Base-by-base conservation (phyloP, 495 filamentous ascomycete genomes). In the Hypoxylon cercidicola region DNA sequence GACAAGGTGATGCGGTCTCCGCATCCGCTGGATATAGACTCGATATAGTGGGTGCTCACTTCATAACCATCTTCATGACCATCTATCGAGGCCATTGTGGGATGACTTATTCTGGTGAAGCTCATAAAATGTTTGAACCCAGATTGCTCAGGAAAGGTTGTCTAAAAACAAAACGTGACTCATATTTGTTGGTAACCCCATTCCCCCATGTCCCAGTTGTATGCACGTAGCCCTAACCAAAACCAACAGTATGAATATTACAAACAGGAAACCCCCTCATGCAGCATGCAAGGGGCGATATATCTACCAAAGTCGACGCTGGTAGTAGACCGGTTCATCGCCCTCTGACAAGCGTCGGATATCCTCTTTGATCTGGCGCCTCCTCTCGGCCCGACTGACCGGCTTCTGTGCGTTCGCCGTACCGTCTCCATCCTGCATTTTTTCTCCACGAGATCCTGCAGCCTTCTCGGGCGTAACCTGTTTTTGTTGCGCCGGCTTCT, bases 301-400 rank as follows among this genome's bases (percentile, higher is more conserved):
- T 15, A 4, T 41, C 34, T 55, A 85, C 74, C 75, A 82, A 63
- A 81, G 63, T 34, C 81, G 63, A 48, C 81, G 74, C 51, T 79
- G 79, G 56, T 82, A 82, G 37, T 80, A 79, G 9, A 78, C 77
- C 19, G 68, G 74, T 37, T 75, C 58, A 15, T 73, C 69, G 9
- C 75, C 76, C 54, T 78, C 72, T 9, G 80, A 72, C 35, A 78
- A 67, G 52, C 70, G 74, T 59, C 76, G 64, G 11, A 85, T 80
- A 60, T 85, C 79, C 32, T 83, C 81, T 62, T 81, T 82, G 49
- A 85, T 85, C 13, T 72, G 70, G 55, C 69, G 72, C 54, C 82
- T 75, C 60, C 82, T 78, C 64, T 82, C 80, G 1, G 78, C 80
- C 54, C 75, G 66, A 56, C 78, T 84, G 10, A 85, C 48, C 3